These are phyloP conservation scores for Hypoxylon sp. DNA, from an alignment of 2,329 filamentous ascomycete species.

Conservation along the genomic window DNA sequence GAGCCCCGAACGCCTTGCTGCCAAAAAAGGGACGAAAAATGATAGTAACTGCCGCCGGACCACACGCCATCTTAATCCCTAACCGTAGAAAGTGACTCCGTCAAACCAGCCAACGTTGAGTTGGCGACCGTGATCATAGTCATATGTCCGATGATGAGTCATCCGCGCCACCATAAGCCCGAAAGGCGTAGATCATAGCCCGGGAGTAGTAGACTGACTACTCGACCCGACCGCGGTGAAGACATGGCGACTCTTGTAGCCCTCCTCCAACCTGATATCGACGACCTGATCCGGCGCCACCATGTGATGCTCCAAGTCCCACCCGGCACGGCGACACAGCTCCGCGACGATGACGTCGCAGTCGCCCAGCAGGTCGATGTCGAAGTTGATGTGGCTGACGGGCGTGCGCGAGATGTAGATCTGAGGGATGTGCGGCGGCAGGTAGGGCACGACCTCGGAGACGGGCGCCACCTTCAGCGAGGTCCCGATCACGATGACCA, in stretches of 20 bases:
- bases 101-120: background rate
- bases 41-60: background rate
- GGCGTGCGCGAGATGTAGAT: constrained; percentile 91
- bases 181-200: constrained; percentile 3
- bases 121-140: background rate
- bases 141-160: background rate
- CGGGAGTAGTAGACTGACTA: background rate
- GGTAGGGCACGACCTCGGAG: constrained; percentile 86
- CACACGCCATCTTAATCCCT: background rate
- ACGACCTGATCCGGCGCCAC: constrained; percentile 76
- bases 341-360: constrained; percentile 93
- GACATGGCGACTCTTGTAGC: constrained; percentile 60
- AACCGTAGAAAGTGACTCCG: constrained; percentile 1
- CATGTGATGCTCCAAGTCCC: constrained; percentile 88
- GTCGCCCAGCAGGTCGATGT: constrained; percentile 95
- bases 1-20: constrained; percentile 35
- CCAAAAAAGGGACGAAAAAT: constrained; percentile 4
- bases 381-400: constrained; percentile 91
- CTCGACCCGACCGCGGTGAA: constrained; percentile 54
- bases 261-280: constrained; percentile 66
- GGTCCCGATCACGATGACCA: constrained; percentile 96
- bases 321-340: constrained; percentile 84
- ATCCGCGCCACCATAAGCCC: background rate
- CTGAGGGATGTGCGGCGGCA: constrained; percentile 86
- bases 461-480: constrained; percentile 96